phyloP scores from a whole-genome alignment of 108 stramenopile species.

The Phaeodactylum tricornutum region DNA sequence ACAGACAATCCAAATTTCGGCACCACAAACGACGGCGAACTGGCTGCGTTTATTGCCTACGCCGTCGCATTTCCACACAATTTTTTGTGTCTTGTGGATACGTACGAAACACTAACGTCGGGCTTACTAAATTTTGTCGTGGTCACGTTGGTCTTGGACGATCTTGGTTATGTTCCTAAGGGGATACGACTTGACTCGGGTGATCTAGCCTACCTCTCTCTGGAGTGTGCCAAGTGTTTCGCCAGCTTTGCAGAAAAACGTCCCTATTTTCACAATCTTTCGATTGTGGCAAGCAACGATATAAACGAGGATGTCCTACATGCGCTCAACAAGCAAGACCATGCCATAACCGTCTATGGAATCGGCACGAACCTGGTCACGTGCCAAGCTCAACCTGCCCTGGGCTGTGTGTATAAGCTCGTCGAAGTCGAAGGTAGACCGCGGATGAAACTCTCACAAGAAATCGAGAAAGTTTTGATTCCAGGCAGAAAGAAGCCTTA shows the following conservation, averaged over 20 bases:
- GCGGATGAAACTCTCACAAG: constrained; percentile 90
- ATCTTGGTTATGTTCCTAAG: constrained; percentile 78
- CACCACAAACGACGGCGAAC: constrained; percentile 86
- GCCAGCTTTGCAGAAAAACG: constrained; percentile 27
- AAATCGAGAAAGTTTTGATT: constrained; percentile 80
- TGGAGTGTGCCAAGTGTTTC: constrained; percentile 47
- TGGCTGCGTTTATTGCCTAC: constrained; percentile 95
- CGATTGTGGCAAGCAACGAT: constrained; percentile 94
- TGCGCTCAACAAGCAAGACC: constrained; percentile 65
- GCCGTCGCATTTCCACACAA: constrained; percentile 86
- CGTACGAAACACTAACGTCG: constrained; percentile 91
- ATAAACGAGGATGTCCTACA: constrained; percentile 90
- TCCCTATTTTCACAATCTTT: constrained; percentile 53
- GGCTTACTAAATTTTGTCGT: constrained; percentile 90
- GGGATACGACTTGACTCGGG: constrained; percentile 95
- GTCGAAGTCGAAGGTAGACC: constrained; percentile 80
- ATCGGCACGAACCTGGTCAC: constrained; percentile 96
- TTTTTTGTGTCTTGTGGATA: constrained; percentile 96
- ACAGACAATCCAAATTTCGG: constrained; percentile 5
- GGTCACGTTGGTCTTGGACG: constrained; percentile 84
- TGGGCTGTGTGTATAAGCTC: constrained; percentile 97
- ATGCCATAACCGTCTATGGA: constrained; percentile 94
- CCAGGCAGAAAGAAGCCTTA: constrained; percentile 82
- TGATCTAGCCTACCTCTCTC: constrained; percentile 84
- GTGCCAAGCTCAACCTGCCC: constrained; percentile 97